Evolutionary conservation across 352 stramenopile genomes (phyloP).

Genomic region (Globisporangium nunn): DNA sequence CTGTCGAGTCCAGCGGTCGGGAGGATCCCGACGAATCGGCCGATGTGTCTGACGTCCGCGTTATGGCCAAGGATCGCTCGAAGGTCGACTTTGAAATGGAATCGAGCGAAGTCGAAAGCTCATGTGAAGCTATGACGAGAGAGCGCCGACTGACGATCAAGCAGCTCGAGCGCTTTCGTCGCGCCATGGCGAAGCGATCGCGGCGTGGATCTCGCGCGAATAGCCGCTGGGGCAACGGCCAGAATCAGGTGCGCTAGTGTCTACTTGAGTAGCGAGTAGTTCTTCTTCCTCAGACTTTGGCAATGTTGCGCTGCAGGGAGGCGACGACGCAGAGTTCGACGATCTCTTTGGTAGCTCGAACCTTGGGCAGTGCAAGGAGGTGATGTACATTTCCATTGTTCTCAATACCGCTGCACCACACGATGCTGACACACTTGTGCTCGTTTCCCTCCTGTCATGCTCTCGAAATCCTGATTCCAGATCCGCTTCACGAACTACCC

Average conservation of each 20-base stretch:
- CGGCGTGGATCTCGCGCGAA: constrained; percentile 5
- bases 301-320: constrained; percentile 2
- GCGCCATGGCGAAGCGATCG: constrained; percentile 19
- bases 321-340: constrained; percentile 18
- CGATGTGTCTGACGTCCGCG: neutral
- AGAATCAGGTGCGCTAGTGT: constrained; percentile 7
- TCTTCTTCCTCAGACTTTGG: neutral
- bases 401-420: neutral
- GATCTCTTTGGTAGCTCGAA: constrained; percentile 19
- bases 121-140: constrained; percentile 3
- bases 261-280: neutral
- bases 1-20: neutral
- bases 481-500: constrained; percentile 54
- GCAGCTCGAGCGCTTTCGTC: constrained; percentile 27
- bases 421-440: neutral
- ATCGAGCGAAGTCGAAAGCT: neutral
- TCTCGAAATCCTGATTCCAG: constrained; percentile 15
- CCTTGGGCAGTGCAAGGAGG: constrained; percentile 9
- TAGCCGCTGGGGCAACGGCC: constrained; percentile 3
- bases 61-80: neutral
- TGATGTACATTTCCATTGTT: neutral
- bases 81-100: constrained; percentile 12
- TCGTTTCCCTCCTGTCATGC: neutral
- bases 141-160: constrained; percentile 21
- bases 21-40: neutral